Evolutionary conservation across 2,329 filamentous ascomycete genomes (phyloP).

Genomic region (Nigrograna mackinnonii): DNA sequence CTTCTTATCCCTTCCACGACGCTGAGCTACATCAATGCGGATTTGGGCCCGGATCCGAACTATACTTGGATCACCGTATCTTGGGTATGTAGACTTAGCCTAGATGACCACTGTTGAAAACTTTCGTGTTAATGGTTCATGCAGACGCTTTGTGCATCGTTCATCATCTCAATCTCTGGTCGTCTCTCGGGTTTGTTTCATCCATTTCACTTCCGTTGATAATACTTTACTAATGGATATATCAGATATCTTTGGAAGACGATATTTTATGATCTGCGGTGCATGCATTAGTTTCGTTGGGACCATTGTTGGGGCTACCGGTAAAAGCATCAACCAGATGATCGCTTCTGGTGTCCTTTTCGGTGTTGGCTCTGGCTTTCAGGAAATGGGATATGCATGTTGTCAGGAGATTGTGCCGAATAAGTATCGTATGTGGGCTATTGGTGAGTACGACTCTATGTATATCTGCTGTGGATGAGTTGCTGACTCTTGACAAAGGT

Average conservation of each 20-base stretch:
- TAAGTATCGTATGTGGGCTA: constrained; percentile 25
- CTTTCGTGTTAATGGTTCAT: no score
- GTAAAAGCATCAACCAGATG: constrained; percentile 23
- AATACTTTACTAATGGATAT: no score
- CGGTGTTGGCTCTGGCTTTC: constrained; percentile 22
- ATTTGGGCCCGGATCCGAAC: constrained; percentile 8
- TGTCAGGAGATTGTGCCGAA: constrained; percentile 27
- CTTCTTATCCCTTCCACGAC: constrained; percentile 10
- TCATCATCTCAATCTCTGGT: constrained; percentile 10
- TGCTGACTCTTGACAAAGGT: no score
- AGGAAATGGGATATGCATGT: constrained; percentile 22
- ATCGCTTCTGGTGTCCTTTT: constrained; percentile 22
- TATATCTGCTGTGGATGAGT: no score
- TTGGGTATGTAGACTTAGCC: constrained; percentile 5
- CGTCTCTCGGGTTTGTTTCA: constrained; percentile 10
- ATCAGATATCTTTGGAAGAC: constrained; percentile 13
- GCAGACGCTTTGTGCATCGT: constrained; percentile 10
- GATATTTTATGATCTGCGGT: constrained; percentile 12
- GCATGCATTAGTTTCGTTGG: constrained; percentile 13
- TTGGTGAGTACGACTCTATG: constrained; percentile 26
- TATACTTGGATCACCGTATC: constrained; percentile 9
- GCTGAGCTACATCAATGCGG: constrained; percentile 10
- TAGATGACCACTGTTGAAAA: no score
- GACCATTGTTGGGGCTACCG: constrained; percentile 24
- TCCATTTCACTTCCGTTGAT: not conserved